phyloP scores from a whole-genome alignment of 2,329 filamentous ascomycete species.

The Aspergillus ochraceus region DNA sequence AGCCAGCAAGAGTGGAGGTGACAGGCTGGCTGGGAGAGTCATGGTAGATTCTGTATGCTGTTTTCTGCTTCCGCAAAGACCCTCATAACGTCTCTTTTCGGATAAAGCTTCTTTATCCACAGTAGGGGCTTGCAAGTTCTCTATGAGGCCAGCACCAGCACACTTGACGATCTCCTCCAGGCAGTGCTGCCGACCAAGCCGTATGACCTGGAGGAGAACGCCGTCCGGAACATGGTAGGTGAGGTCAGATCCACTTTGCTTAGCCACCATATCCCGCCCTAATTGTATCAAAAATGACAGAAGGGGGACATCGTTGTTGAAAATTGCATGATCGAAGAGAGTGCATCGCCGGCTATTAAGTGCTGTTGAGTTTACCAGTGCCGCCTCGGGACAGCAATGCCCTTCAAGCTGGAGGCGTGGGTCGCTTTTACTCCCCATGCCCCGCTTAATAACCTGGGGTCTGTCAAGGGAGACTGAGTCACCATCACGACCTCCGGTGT shows the following conservation, averaged over 20 bases:
- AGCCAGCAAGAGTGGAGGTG: slow-evolving; percentile 34
- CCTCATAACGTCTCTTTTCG: slow-evolving; percentile 57
- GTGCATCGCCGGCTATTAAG: background rate
- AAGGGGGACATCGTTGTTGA: slow-evolving; percentile 53
- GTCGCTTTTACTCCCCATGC: too few relatives aligned
- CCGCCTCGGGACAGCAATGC: too few relatives aligned
- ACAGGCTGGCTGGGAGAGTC: background rate
- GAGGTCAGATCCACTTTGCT: slow-evolving; percentile 8
- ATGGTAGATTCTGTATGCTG: background rate
- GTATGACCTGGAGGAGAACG: slow-evolving; percentile 45
- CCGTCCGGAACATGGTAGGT: slow-evolving; percentile 16
- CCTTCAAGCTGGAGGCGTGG: too few relatives aligned
- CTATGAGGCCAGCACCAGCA: slow-evolving; percentile 58
- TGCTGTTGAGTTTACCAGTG: too few relatives aligned
- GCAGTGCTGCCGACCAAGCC: slow-evolving; percentile 35
- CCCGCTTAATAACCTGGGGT: too few relatives aligned
- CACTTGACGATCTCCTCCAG: slow-evolving; percentile 62
- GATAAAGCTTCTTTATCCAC: slow-evolving; percentile 65
- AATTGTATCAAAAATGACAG: slow-evolving; percentile 61
- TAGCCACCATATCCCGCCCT: slow-evolving; percentile 27
- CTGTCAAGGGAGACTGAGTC: too few relatives aligned
- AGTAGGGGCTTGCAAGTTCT: slow-evolving; percentile 37
- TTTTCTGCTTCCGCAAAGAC: background rate
- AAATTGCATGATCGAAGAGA: slow-evolving; percentile 50
- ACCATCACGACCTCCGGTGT: too few relatives aligned